Base-by-base conservation (phyloP, 108 stramenopile genomes). In the Craspedostauros australis region DNA sequence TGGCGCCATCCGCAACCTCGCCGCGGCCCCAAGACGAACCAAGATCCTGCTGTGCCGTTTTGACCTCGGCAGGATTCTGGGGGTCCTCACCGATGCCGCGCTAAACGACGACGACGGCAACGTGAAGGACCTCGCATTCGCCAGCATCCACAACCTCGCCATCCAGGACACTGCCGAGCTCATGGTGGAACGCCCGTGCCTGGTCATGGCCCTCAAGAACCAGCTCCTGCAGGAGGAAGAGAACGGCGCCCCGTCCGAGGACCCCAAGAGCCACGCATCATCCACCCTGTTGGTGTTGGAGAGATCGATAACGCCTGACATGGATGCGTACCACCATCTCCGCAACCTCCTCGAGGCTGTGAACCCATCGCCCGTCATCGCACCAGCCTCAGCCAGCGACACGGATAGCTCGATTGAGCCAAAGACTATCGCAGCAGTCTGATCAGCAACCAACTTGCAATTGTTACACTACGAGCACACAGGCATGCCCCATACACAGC, bases 141-240 rank as follows among this genome's bases (percentile, higher is more conserved):
- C 76, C 9, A 62, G 74, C 4, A 66, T 82, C 30, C 54, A 75
- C 40, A 75, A 82, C 31, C 48, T 82, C 7, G 76, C 76, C 4
- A 56, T 57, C 16, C 58, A 58, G 11, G 81, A 76, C 26, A 82
- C 73, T 22, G 76, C 81, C 2, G 44, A 64, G 32, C 24, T 26
- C 11, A 57, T 81, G 40, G 68, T 69, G 16, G 47, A 60, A 8
- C 62, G 57, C 7, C 60, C 68, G 11, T 68, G 59, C 14, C 41
- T 79, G 34, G 54, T 79, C n/a, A 46, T 66, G 4, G 64, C 57
- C 6, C 36, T 79, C 42, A 67, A 72, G 40, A 66, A 66, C 48
- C 53, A 60, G 21, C 39, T 70, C 11, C 20, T 62, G 28, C 45
- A 30, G 27, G 48, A 37, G 16, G 50, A 65, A 4, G 54, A 68